These are phyloP conservation scores for Arabidopsis lyrata DNA, from an alignment of 441 rosid species.

Conservation along the genomic window DNA sequence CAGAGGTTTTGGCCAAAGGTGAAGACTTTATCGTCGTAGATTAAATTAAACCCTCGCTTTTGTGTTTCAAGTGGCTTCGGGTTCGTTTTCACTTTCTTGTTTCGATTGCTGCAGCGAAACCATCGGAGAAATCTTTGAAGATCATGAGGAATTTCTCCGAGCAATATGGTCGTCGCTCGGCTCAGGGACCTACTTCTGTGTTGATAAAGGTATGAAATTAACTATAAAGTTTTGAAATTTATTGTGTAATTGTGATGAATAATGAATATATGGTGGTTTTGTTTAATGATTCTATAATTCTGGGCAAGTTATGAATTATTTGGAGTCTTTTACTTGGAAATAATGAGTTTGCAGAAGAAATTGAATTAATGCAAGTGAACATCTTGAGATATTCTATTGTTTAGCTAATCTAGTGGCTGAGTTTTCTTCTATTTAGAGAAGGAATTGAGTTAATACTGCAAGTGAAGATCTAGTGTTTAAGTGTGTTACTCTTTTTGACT, in stretches of 20 bases:
- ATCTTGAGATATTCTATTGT: background rate
- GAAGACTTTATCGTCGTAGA: too few species aligned
- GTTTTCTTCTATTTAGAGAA: too few species aligned
- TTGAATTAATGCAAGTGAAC: background rate
- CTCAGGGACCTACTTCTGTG: slow-evolving; percentile 93
- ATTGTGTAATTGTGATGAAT: too few species aligned
- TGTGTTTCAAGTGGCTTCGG: too few species aligned
- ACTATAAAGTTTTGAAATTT: too few species aligned
- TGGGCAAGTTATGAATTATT: background rate
- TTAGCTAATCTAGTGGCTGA: background rate
- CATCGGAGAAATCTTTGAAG: slow-evolving; percentile 85
- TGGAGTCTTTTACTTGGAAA: background rate
- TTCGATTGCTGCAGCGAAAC: slow-evolving; percentile 59
- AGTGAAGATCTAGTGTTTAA: too few species aligned
- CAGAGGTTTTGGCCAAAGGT: too few species aligned
- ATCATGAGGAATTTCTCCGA: slow-evolving; percentile 96
- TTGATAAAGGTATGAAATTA: slow-evolving; percentile 60
- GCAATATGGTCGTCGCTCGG: slow-evolving; percentile 88
- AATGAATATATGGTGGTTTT: background rate
- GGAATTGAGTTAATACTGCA: too few species aligned
- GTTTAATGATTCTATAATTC: background rate
- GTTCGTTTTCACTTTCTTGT: background rate
- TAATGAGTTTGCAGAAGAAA: background rate
- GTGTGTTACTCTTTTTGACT: too few species aligned
- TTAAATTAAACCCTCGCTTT: too few species aligned